Evolutionary conservation across 306 rosid genomes (phyloP), one percentile per base, ranked within the genome.

Genomic region (Quercus engelmannii): DNA sequence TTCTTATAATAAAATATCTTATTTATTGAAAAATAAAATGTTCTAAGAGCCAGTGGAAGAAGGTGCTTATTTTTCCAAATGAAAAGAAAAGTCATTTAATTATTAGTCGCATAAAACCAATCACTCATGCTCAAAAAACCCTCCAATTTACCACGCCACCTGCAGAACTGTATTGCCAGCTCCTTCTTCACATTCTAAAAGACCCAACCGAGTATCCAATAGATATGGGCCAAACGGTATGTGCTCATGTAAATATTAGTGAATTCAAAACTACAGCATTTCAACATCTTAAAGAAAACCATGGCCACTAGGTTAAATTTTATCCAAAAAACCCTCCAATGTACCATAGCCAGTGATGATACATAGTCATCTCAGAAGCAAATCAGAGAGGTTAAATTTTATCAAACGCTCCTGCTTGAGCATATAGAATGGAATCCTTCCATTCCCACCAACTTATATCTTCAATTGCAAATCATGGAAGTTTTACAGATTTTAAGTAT

Each of bases 351-450:
- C 35, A 25, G 31, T 4, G 2, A 19, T 21, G 67, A 61, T 6
- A 62, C 0, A 11, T 5, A 15, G 38, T 31, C 31, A 23, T 25
- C 38, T 25, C 28, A 17, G 65, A 3, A 3, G 30, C 26, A 59
- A 8, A 59, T 59, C 1, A 0, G 7, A 3, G 12, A 12, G 67
- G 15, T 59, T 18, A 20, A 65, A 30, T 31, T 31, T 11, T 33
- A 31, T 31, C 71, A 6, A 65, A 1, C 35, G 23, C n/a, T 35
- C 13, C 2, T 18, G 1, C 49, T n/a, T 64, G 46, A 55, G 17
- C 43, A 49, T 49, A 49, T 49, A 49, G 54, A 49, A 49, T 49
- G 54, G 54, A 83, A 72, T 26, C 63, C 51, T 71, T 75, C 72
- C 69, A 71, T 31, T 74, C 21, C 59, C 41, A 46, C 41, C 51